phyloP scores from a whole-genome alignment of 1,284 basidiomycete genomes.

The Paramarasmius palmivorus region DNA sequence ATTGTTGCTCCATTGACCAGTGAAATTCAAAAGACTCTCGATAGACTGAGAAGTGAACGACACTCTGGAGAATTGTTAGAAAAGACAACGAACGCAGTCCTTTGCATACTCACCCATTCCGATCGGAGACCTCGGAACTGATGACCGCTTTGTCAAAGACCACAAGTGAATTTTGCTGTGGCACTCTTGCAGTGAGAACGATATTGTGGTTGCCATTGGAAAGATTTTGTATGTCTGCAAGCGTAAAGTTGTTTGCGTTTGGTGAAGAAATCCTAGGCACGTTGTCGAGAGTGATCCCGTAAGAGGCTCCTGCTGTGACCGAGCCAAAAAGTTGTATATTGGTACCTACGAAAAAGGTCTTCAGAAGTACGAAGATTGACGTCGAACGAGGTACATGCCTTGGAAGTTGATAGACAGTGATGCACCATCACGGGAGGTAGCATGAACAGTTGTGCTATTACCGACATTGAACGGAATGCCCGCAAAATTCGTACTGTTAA shows the following conservation, averaged over 20 bases:
- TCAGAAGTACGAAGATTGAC: not conserved
- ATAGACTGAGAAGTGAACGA: not conserved
- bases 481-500: slow-evolving; percentile 48
- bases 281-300: slow-evolving; percentile 49
- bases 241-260: slow-evolving; percentile 29
- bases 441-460: slow-evolving; percentile 57
- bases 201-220: slow-evolving; percentile 45
- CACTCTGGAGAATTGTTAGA: too few relatives aligned
- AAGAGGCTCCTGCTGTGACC: slow-evolving; percentile 37
- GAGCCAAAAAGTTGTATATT: slow-evolving; percentile 54
- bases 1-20: slow-evolving; percentile 15
- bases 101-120: slow-evolving; percentile 2
- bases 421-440: slow-evolving; percentile 58
- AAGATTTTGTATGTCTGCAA: slow-evolving; percentile 45
- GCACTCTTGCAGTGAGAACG: slow-evolving; percentile 34
- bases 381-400: slow-evolving; percentile 42
- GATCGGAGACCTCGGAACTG: slow-evolving; percentile 31
- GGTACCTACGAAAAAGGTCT: slow-evolving; percentile 41
- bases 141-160: slow-evolving; percentile 52
- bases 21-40: not conserved
- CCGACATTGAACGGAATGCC: slow-evolving; percentile 43
- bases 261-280: slow-evolving; percentile 9
- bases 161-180: slow-evolving; percentile 38
- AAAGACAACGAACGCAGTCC: too few relatives aligned
- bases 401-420: slow-evolving; percentile 57